phyloP scores from a whole-genome alignment of 2,329 filamentous ascomycete species.

The Acarospora socialis region DNA sequence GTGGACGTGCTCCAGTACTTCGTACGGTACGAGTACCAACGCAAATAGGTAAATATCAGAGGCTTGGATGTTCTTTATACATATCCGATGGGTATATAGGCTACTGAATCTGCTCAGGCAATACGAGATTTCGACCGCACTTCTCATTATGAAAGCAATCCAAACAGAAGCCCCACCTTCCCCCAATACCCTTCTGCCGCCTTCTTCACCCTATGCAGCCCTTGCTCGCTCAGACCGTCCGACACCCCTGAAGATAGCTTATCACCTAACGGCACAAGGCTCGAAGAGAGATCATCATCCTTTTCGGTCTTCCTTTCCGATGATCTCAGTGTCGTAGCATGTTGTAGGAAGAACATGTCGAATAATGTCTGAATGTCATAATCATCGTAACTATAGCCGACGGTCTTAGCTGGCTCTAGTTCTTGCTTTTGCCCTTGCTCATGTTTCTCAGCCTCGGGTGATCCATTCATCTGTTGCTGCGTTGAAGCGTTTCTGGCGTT shows the following conservation, averaged over 20 bases:
- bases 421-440: slow-evolving; percentile 1
- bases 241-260: slow-evolving; percentile 22
- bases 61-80: no score
- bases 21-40: no score
- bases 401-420: slow-evolving; percentile 1
- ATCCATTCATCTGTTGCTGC: no score
- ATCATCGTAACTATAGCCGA: slow-evolving; percentile 3
- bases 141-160: slow-evolving; percentile 50
- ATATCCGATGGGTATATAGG: no score
- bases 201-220: slow-evolving; percentile 43
- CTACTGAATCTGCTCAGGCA: no score
- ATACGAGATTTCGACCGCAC: no score
- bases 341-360: no score
- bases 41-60: no score
- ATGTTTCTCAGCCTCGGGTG: neutral
- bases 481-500: no score
- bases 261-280: neutral
- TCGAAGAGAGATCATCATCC: neutral
- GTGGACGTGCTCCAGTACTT: no score
- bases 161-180: slow-evolving; percentile 69
- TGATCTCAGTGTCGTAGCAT: no score
- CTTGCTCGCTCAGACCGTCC: slow-evolving; percentile 14
- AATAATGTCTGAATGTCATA: no score
- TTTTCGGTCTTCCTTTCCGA: slow-evolving; percentile 13
- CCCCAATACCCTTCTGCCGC: slow-evolving; percentile 66